phyloP scores from a whole-genome alignment of 2,329 filamentous ascomycete genomes.

The Colletotrichum cordylinicola region DNA sequence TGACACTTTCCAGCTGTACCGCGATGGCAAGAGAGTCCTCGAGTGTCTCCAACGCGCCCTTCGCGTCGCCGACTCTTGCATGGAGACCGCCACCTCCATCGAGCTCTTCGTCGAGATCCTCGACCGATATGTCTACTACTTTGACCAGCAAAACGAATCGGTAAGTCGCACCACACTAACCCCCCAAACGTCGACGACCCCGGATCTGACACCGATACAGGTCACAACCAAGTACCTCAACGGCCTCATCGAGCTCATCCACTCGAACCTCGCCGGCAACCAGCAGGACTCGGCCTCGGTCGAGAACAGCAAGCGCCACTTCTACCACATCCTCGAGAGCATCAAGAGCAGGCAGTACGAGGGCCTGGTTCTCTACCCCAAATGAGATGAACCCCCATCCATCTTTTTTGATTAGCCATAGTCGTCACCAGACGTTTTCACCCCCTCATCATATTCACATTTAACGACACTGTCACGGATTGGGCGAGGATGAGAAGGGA shows the following conservation, averaged over 20 bases:
- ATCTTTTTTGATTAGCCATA: background rate
- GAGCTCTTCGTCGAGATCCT: constrained; percentile 98
- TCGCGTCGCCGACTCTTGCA: constrained; percentile 96
- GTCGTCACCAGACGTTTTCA: background rate
- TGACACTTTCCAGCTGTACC: constrained; percentile 75
- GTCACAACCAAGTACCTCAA: constrained; percentile 98
- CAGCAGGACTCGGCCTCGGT: constrained; percentile 81
- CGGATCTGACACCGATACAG: constrained; percentile 34
- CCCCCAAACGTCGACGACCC: background rate
- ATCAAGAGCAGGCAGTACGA: constrained; percentile 93
- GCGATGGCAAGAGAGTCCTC: constrained; percentile 94
- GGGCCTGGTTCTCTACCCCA: constrained; percentile 78
- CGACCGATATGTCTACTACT: constrained; percentile 99
- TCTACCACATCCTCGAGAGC: constrained; percentile 92
- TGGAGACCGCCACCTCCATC: constrained; percentile 97
- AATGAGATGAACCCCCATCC: background rate
- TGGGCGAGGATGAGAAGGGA: background rate
- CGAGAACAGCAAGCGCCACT: constrained; percentile 91
- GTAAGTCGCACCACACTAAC: constrained; percentile 47
- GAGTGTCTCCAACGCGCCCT: constrained; percentile 96
- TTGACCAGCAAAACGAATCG: constrained; percentile 98
- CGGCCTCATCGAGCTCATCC: constrained; percentile 95
- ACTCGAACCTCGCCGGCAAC: constrained; percentile 90
- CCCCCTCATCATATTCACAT: background rate
- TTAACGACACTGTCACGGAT: background rate